Percentiles rank a stretch among this genome's conserved stretches.
Evolutionary conservation across 2,329 filamentous ascomycete species (phyloP).

Genomic region (Elsinoe ampelina): DNA sequence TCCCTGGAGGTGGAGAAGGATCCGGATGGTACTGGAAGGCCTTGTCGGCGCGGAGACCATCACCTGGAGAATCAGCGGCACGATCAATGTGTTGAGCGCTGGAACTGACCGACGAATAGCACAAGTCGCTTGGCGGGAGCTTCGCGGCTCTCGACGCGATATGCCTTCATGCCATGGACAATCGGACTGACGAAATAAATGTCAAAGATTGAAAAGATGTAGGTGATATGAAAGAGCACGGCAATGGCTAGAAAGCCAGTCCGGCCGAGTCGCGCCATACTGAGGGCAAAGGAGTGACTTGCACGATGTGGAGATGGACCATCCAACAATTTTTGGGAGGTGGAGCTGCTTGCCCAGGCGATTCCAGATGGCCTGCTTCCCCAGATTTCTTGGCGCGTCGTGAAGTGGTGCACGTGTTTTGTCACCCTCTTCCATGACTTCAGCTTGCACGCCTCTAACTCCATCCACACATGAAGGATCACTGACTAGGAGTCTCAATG

Average conservation of each 20-base stretch:
- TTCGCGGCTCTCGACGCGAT: slow-evolving; percentile 56
- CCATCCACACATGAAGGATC: too few relatives aligned
- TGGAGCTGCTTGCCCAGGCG: neutral
- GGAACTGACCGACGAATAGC: slow-evolving; percentile 68
- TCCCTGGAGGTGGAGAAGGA: slow-evolving; percentile 56
- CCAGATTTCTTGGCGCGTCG: slow-evolving; percentile 1
- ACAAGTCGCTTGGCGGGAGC: slow-evolving; percentile 84
- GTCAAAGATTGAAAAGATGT: slow-evolving; percentile 93
- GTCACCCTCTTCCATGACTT: neutral
- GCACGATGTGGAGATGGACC: neutral
- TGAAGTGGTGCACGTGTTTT: neutral
- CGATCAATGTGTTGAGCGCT: neutral
- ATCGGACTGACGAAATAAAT: slow-evolving; percentile 98
- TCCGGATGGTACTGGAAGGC: slow-evolving; percentile 90
- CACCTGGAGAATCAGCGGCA: slow-evolving; percentile 42
- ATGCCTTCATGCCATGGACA: slow-evolving; percentile 86
- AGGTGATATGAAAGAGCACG: slow-evolving; percentile 84
- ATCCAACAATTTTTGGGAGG: neutral
- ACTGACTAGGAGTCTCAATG: too few relatives aligned
- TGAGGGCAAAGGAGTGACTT: slow-evolving; percentile 15
- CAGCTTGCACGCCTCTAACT: too few relatives aligned
- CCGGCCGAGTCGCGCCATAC: slow-evolving; percentile 52
- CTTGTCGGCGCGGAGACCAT: slow-evolving; percentile 94
- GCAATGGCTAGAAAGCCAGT: slow-evolving; percentile 80
- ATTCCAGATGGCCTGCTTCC: neutral